Evolutionary conservation across 805 yeast species (phyloP).

Genomic region (Ogataea philodendri): DNA sequence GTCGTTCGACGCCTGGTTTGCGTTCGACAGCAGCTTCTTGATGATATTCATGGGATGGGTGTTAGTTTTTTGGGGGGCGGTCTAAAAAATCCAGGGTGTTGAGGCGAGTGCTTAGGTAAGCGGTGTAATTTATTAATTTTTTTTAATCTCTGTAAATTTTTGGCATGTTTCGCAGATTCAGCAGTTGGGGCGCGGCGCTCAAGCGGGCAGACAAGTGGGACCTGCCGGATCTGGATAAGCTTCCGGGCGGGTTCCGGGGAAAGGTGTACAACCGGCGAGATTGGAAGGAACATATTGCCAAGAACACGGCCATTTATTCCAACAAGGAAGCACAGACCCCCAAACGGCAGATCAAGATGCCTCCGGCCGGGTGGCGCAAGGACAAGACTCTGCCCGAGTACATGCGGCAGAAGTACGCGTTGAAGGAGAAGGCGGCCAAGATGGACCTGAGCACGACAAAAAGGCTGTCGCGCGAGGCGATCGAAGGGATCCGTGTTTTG

Average conservation of each 20-base stretch:
- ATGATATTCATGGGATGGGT: slow-evolving; percentile 62
- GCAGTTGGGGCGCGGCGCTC: not conserved
- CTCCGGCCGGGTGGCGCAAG: slow-evolving; percentile 49
- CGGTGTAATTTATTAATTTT: too few species aligned
- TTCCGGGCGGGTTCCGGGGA: slow-evolving; percentile 36
- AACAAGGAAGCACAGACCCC: slow-evolving; percentile 15
- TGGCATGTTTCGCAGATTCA: slow-evolving; percentile 6
- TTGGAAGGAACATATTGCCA: slow-evolving; percentile 26
- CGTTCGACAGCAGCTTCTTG: slow-evolving; percentile 46
- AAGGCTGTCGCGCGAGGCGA: slow-evolving; percentile 64
- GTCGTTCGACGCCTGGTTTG: slow-evolving; percentile 44
- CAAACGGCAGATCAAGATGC: slow-evolving; percentile 23
- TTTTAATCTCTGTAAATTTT: not conserved
- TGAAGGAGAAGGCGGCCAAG: slow-evolving; percentile 58
- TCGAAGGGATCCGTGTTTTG: slow-evolving; percentile 59
- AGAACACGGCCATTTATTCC: slow-evolving; percentile 21
- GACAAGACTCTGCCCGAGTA: slow-evolving; percentile 54
- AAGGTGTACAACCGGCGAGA: slow-evolving; percentile 32
- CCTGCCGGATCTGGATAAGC: slow-evolving; percentile 34
- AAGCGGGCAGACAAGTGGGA: slow-evolving; percentile 33
- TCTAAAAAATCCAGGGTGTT: not conserved
- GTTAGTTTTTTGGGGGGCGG: slow-evolving; percentile 11
- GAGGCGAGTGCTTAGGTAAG: too few species aligned
- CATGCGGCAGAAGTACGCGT: slow-evolving; percentile 64
- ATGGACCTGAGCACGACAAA: slow-evolving; percentile 65